Conservation (phyloP, 495 filamentous ascomycete genomes). For the Aspergillus cristatus region DNA sequence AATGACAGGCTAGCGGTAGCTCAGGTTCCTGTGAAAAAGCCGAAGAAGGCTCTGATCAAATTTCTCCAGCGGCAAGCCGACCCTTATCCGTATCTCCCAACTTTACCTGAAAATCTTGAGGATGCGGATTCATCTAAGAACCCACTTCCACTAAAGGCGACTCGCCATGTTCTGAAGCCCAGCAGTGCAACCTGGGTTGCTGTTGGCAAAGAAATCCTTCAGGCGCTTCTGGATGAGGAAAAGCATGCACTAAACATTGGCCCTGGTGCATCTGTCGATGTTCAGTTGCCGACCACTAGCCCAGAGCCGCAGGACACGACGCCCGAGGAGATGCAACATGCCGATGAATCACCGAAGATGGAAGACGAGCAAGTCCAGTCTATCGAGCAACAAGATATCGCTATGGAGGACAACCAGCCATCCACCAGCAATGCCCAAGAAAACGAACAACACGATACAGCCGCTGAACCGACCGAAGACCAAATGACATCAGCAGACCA, state of each 20-base stretch:
- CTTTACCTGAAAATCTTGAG: slow-evolving; percentile 31
- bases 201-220: slow-evolving; percentile 48
- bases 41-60: slow-evolving; percentile 53
- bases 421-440: slow-evolving; percentile 2
- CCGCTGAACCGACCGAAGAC: slow-evolving; percentile 10
- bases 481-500: slow-evolving; percentile 35
- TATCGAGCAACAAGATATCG: slow-evolving; percentile 8
- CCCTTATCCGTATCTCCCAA: slow-evolving; percentile 67
- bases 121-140: slow-evolving; percentile 17
- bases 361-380: slow-evolving; percentile 7
- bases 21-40: slow-evolving; percentile 54
- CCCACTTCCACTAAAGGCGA: slow-evolving; percentile 20
- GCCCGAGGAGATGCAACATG: slow-evolving; percentile 6
- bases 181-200: slow-evolving; percentile 40
- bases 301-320: slow-evolving; percentile 9
- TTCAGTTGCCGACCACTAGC: slow-evolving; percentile 26
- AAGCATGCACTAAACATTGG: slow-evolving; percentile 21
- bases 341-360: slow-evolving; percentile 6
- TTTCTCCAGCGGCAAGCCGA: slow-evolving; percentile 60
- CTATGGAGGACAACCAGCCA: neutral
- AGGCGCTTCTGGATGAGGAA: slow-evolving; percentile 37
- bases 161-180: slow-evolving; percentile 23
- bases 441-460: slow-evolving; percentile 6
- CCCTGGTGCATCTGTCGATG: slow-evolving; percentile 28
- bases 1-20: slow-evolving; percentile 63